Evolutionary conservation across 192 early-diverging fungal species (phyloP), one percentile per base, ranked within the genome.

Genomic region (Phycomyces nitens): DNA sequence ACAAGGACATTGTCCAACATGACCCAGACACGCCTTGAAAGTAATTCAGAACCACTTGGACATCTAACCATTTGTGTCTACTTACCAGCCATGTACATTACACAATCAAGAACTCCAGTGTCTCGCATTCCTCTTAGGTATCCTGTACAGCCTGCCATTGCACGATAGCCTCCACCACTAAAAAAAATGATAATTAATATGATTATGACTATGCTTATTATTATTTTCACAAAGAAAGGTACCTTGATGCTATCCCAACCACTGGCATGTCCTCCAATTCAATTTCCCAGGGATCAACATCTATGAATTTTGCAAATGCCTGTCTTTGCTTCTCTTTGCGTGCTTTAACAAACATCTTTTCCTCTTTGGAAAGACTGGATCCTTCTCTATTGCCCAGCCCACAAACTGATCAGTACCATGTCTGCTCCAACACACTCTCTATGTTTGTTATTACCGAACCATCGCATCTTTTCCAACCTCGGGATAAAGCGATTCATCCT

Each of bases 81-180:
- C 20, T 79, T 78, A 63, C 88, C 90, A 3, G 89, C 80, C 34
- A 87, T 73, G 62, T 92, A 94, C 68, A 81, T 89, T 5, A 84
- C 69, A 59, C 86, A 89, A 55, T 90, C 88, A 15, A 80, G 78
- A 9, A 88, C 40, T 27, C 89, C 90, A 5, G 83, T 70, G 14
- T 87, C 72, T 22, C 90, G 69, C 73, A 89, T 83, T 0, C 80
- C 87, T 3, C 79, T 80, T 55, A 90, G 68, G 58, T 86, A 92
- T 10, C 91, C 89, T 14, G 82, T 63, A 16, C 82, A 85, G 10
- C 86, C 83, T 39, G 92, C 67, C 92, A 94, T 94, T 7, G 92
- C 90, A 5, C 91, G 84, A 70, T 85, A 91, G 1, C 92, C 92
- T 12, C 92, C 92, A 27, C 92, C 92, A 61, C 87, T 88, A 22